Evolutionary conservation across 768 basidiomycete genomes (phyloP).

Genomic region (Phlebiopsis flavidoalba): DNA sequence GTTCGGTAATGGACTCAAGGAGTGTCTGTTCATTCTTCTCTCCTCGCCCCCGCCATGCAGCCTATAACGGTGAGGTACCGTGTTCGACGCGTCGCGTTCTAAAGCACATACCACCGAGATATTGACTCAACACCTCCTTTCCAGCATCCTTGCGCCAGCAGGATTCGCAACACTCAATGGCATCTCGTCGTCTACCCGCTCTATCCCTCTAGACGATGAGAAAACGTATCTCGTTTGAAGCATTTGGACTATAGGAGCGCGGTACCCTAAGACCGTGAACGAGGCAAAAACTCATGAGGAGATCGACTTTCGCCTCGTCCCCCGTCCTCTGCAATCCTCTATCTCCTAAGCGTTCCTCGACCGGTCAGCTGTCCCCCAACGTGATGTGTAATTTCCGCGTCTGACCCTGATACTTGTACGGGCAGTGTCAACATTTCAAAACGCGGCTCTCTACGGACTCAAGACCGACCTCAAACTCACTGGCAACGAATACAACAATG

Average conservation of each 20-base stretch:
- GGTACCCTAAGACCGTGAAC: constrained; percentile 20
- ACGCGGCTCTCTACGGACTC: constrained; percentile 26
- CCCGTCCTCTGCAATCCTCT: constrained; percentile 37
- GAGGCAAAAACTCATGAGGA: constrained; percentile 27
- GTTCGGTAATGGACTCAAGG: neutral
- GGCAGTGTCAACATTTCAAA: constrained; percentile 28
- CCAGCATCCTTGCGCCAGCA: neutral
- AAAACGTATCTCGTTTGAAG: constrained; percentile 7
- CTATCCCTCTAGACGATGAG: constrained; percentile 5
- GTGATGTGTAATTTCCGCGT: neutral
- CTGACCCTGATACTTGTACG: neutral
- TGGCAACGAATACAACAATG: constrained; percentile 26
- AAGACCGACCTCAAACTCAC: constrained; percentile 23
- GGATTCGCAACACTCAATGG: neutral
- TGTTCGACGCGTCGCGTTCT: neutral
- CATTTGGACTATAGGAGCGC: constrained; percentile 15
- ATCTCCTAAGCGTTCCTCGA: constrained; percentile 40
- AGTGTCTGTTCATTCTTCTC: neutral
- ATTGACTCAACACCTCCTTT: no score
- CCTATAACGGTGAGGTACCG: neutral
- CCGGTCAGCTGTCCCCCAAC: constrained; percentile 12
- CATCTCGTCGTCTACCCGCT: neutral
- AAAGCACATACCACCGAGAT: neutral
- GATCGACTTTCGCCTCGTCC: constrained; percentile 33
- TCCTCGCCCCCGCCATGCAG: neutral